These are phyloP conservation scores for Plantago coronopus DNA, from an alignment of 305 asterid species.

Conservation along the genomic window DNA sequence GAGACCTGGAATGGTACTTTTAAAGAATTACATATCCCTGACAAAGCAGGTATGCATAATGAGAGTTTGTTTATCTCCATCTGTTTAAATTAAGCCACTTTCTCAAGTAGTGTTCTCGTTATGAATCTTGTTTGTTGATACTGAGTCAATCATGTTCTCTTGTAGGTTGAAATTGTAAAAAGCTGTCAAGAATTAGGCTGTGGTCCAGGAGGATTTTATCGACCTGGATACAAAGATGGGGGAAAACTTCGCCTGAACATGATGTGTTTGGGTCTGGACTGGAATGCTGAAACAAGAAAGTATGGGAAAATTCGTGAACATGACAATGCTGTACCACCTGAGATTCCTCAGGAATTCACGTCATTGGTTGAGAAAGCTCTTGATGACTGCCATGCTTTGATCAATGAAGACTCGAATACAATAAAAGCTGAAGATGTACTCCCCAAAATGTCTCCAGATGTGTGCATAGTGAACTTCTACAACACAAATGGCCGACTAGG, in stretches of 20 bases:
- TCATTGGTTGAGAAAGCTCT: constrained; percentile 31
- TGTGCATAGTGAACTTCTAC: constrained; percentile 64
- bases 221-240: constrained; percentile 53
- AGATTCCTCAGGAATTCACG: constrained; percentile 42
- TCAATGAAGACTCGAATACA: constrained; percentile 21
- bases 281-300: constrained; percentile 55
- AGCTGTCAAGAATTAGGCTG: constrained; percentile 51
- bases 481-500: constrained; percentile 49
- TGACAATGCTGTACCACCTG: constrained; percentile 42
- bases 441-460: constrained; percentile 54
- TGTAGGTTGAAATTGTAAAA: constrained; percentile 39
- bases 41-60: constrained; percentile 40
- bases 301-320: constrained; percentile 36
- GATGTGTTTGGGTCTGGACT: constrained; percentile 74
- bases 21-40: constrained; percentile 40
- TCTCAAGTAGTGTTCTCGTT: too few species aligned
- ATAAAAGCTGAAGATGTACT: constrained; percentile 31
- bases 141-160: neutral
- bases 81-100: neutral
- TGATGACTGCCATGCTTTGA: constrained; percentile 36
- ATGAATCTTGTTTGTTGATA: too few species aligned
- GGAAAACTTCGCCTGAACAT: constrained; percentile 51
- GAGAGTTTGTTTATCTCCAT: neutral
- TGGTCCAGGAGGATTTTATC: constrained; percentile 57
- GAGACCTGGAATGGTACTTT: constrained; percentile 66